Evolutionary conservation across 2,329 filamentous ascomycete genomes (phyloP).

Genomic region (Coleophoma crateriformis): DNA sequence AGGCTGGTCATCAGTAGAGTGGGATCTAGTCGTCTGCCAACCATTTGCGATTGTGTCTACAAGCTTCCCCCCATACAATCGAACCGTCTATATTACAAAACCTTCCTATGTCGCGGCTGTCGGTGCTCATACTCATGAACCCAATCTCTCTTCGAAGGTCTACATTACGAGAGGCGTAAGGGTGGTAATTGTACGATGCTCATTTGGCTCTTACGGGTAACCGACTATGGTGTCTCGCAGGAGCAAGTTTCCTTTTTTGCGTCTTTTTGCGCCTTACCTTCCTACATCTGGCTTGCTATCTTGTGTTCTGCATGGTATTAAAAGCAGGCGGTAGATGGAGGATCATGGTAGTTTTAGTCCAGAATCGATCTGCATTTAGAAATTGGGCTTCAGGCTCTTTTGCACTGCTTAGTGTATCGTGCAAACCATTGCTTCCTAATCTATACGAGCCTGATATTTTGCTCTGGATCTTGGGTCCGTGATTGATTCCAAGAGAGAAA

Average conservation of each 20-base stretch:
- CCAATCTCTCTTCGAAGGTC: conserved; percentile 25
- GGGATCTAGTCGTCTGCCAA: conserved; percentile 6
- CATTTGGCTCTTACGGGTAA: conserved; percentile 20
- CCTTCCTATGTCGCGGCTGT: conserved; percentile 22
- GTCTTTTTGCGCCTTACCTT: conserved; percentile 20
- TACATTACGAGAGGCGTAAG: conserved; percentile 28
- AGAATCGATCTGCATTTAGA: conserved; percentile 23
- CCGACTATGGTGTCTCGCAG: conserved; percentile 17
- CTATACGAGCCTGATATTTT: too few relatives aligned
- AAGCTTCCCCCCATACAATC: conserved; percentile 19
- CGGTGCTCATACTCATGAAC: conserved; percentile 23
- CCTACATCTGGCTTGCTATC: conserved; percentile 25
- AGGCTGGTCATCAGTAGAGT: conserved; percentile 60
- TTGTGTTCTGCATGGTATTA: conserved; percentile 29
- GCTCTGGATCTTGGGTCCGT: too few relatives aligned
- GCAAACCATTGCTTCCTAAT: too few relatives aligned
- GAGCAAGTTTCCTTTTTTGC: conserved; percentile 16
- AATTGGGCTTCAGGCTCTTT: too few relatives aligned
- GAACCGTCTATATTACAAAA: conserved; percentile 24
- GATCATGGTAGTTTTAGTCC: conserved; percentile 28
- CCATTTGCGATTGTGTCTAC: conserved; percentile 18
- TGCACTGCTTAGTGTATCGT: too few relatives aligned
- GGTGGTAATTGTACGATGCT: conserved; percentile 29
- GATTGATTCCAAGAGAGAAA: too few relatives aligned
- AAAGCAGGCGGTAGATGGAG: conserved; percentile 28